Base-by-base conservation (phyloP, 2,329 filamentous ascomycete species). In the Aspergillus vadensis region DNA sequence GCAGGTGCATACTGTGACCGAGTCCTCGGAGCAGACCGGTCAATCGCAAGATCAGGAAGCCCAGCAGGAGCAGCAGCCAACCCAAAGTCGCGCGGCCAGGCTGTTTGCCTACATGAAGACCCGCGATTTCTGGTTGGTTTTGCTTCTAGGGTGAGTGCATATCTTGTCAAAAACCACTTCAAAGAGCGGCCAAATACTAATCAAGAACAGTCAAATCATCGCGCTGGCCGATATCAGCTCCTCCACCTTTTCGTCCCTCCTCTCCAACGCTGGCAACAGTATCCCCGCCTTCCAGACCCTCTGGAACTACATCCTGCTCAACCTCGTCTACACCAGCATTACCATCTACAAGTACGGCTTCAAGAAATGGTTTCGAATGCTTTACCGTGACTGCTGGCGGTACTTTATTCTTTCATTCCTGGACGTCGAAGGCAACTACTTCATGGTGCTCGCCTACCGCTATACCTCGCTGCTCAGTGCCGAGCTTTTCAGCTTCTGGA, bases 401-500 rank as follows among this genome's bases (percentile, higher is more conserved):
- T 98, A 95, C 80, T 85, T 96, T 71, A 91, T 97, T 76, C 86
- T 98, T 63, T 88, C 90, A 55, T 97, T 98, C 77, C 84, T 94
- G 67, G 94, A 98, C 73, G 94, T 97, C 55, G 86, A 97, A 78
- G 94, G 95, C 62, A 98, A 98, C 80, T 98, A 97, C 82, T 97
- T 98, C 74, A 92, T 92, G 70, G 93, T 98, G 55, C 84, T 97
- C 54, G 94, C 93, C 5, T 98, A 97, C 80, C 85, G 90, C 63
- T 88, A 95, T 82, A 97, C 94, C 58, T 97, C 92, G 72, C 89
- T 97, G 68, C 84, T 97, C 52, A 94, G 90, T 19, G 92, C 92
- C 14, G 93, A 98, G 82, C 85, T 98, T 53, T 91, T 98, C 80
- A 97, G 97, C 83, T 98, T 98, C 80, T 98, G 93, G 94, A 91